Base-by-base conservation (phyloP, 2,329 filamentous ascomycete genomes). In the Beauveria varroae region DNA sequence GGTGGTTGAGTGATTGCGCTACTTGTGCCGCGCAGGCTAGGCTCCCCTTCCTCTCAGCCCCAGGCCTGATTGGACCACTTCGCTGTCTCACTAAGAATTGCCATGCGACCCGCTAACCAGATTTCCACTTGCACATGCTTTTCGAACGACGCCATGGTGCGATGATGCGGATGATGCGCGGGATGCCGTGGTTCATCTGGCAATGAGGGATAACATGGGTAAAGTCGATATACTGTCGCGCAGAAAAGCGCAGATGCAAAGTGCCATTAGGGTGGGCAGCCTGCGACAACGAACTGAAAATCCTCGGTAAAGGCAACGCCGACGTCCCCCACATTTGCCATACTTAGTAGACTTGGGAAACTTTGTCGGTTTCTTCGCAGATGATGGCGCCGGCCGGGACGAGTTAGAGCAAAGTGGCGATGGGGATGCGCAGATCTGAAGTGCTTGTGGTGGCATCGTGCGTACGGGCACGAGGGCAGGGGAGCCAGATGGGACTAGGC, bases 51-150 rank as follows among this genome's bases (percentile, higher is more conserved):
- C 28, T 20, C 9, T 7, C 34, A n/a, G 26, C 22, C 12, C 30
- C 20, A 40, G 30, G 26, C 55, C 50, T 57, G 46, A 41, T 30
- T 12, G 22, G 22, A 30, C 46, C 46, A 24, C 55, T 37, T 51
- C 56, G 5, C 46, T 26, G 55, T 57, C 43, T 57, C 55, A 49
- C 43, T 24, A 57, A 46, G 34, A 47, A 34, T 9, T 20, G 43
- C 28, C 26, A 6, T 16, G 34, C 12, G 34, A 26, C 56, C 44
- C 20, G 44, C 34, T 14, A 20, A 46, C 56, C 16, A 51, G 46
- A 43, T 58, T 37, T 30, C 46, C 46, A 58, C 37, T 58, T 58
- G 56, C 56, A 58, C 56, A 58, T 58, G 56, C 34, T 58, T 58
- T 58, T 51, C 37, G 18, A 24, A 22, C 12, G 34, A 40, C 37